These are phyloP conservation scores for Phlebopus sp. DNA, from an alignment of 1,284 basidiomycete species.

Conservation along the genomic window DNA sequence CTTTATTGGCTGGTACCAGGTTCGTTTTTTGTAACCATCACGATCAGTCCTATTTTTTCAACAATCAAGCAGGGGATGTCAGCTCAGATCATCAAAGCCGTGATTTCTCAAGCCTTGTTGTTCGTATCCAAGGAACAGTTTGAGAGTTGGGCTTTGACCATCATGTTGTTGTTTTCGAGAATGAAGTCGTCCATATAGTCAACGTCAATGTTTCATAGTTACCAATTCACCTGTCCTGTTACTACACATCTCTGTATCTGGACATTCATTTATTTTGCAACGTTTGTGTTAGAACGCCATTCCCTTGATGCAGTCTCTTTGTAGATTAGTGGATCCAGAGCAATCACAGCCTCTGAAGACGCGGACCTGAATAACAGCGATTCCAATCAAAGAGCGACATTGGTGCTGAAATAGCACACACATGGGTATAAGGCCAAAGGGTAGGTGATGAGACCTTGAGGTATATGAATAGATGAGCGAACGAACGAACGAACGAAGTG, in stretches of 20 bases:
- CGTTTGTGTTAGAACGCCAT: not conserved
- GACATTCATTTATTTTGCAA: not conserved
- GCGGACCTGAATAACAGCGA: not conserved
- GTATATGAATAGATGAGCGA: conserved; percentile 7
- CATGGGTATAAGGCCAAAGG: conserved; percentile 1
- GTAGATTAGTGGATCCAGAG: no score
- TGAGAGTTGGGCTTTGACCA: conserved; percentile 68
- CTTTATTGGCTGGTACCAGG: conserved; percentile 94
- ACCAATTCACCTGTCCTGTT: not conserved
- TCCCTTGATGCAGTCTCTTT: no score
- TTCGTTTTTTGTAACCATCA: conserved; percentile 31
- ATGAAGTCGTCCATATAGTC: conserved; percentile 12
- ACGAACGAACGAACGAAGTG: conserved; percentile 2
- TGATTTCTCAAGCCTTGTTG: conserved; percentile 77
- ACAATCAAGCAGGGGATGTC: conserved; percentile 70
- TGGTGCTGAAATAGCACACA: conserved; percentile 4
- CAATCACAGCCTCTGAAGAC: no score
- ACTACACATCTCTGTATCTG: not conserved
- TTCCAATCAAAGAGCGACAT: not conserved
- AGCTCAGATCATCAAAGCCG: conserved; percentile 88
- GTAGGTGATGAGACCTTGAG: conserved; percentile 1
- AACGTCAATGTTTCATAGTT: not conserved
- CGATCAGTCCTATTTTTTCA: not conserved
- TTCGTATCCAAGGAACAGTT: conserved; percentile 86
- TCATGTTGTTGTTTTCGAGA: conserved; percentile 51